These are phyloP conservation scores for Papiliotrema flavescens DNA, from an alignment of 1,284 basidiomycete genomes.

Conservation along the genomic window DNA sequence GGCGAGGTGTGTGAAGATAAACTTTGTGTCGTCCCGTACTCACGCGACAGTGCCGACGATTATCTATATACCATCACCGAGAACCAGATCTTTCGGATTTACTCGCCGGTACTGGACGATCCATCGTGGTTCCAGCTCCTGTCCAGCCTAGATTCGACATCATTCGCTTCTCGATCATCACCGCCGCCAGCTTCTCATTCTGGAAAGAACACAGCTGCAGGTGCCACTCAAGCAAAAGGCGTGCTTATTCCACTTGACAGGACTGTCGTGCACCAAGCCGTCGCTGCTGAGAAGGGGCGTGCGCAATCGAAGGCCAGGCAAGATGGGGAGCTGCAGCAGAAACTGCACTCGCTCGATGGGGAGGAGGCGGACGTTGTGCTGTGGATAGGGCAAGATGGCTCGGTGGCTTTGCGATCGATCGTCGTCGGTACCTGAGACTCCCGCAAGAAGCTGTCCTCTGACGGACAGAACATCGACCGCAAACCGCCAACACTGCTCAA, in stretches of 20 bases:
- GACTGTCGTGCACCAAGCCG: constrained; percentile 19
- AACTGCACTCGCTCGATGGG: constrained; percentile 46
- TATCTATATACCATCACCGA: constrained; percentile 41
- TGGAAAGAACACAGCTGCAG: constrained; percentile 39
- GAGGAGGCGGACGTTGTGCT: constrained; percentile 76
- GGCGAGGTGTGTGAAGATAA: constrained; percentile 16
- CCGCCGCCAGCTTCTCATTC: constrained; percentile 52
- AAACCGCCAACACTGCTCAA: constrained; percentile 79
- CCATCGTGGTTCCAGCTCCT: constrained; percentile 81
- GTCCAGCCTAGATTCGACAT: constrained; percentile 55
- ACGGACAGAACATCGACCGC: constrained; percentile 72
- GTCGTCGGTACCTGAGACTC: constrained; percentile 56
- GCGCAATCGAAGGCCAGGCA: constrained; percentile 55
- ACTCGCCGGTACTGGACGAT: constrained; percentile 79
- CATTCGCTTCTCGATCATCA: constrained; percentile 65
- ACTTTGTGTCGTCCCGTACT: background rate
- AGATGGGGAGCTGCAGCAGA: constrained; percentile 44
- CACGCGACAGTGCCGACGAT: constrained; percentile 31
- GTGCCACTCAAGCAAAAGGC: constrained; percentile 42
- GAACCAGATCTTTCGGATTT: constrained; percentile 62
- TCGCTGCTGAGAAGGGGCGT: constrained; percentile 19
- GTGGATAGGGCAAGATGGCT: constrained; percentile 67
- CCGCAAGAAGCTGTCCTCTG: background rate
- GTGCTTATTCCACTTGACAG: constrained; percentile 33
- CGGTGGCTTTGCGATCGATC: constrained; percentile 66